A percentile compares a stretch with the other conserved stretches of the same genome.
These are phyloP conservation scores for Microbotryum saponariae DNA, from an alignment of 1,284 basidiomycete genomes.

Conservation along the genomic window DNA sequence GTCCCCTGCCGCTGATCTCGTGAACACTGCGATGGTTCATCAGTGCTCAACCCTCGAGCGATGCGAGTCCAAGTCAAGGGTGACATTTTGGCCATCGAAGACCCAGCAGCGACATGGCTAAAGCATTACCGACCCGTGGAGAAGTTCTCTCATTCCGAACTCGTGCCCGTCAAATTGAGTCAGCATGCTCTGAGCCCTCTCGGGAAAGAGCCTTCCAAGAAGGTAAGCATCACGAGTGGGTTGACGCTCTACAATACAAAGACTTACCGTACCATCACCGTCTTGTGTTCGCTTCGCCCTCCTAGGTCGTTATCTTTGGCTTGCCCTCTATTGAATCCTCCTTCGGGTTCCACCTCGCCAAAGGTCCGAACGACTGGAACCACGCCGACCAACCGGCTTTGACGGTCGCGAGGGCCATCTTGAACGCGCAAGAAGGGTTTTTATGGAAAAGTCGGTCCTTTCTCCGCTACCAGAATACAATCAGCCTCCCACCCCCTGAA, in stretches of 20 bases:
- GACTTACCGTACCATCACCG: too few species aligned
- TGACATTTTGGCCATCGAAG: slow-evolving; percentile 62
- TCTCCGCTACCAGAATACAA: slow-evolving; percentile 57
- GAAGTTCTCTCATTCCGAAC: slow-evolving; percentile 46
- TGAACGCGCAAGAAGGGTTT: slow-evolving; percentile 57
- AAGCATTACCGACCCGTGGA: slow-evolving; percentile 58
- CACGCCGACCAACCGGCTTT: slow-evolving; percentile 80
- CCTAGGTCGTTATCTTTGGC: slow-evolving; percentile 72
- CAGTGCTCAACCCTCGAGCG: slow-evolving; percentile 71
- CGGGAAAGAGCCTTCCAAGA: slow-evolving; percentile 64
- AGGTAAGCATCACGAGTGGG: slow-evolving; percentile 46
- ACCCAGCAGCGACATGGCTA: slow-evolving; percentile 64
- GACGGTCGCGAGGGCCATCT: slow-evolving; percentile 71
- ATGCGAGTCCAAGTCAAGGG: slow-evolving; percentile 83
- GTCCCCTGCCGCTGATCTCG: background rate
- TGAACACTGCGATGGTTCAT: background rate
- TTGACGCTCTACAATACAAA: too few species aligned
- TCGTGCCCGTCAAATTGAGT: slow-evolving; percentile 62
- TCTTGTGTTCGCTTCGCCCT: too few species aligned
- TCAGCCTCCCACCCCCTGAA: slow-evolving; percentile 50
- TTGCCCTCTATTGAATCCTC: slow-evolving; percentile 92
- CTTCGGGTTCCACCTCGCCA: slow-evolving; percentile 72
- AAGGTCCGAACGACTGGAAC: slow-evolving; percentile 46
- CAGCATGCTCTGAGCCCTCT: slow-evolving; percentile 64
- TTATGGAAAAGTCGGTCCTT: slow-evolving; percentile 64